phyloP scores from a whole-genome alignment of 805 yeast species.

The Candida lessepsii region DNA sequence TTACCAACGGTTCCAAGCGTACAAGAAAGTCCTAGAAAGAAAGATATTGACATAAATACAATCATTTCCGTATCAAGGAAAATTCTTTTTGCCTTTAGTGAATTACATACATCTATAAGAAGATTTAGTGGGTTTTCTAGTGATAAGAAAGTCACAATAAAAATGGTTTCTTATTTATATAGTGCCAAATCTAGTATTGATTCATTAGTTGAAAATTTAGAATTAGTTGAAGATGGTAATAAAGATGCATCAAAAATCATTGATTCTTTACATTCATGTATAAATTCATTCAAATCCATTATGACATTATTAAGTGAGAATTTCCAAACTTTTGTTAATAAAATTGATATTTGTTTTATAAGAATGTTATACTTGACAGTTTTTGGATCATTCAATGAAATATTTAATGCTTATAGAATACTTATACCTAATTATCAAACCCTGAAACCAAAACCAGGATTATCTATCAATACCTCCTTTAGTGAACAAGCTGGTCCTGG shows the following conservation, averaged over 20 bases:
- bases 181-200: constrained; percentile 56
- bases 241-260: constrained; percentile 27
- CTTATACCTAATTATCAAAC: constrained; percentile 20
- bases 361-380: constrained; percentile 61
- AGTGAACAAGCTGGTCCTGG: constrained; percentile 9
- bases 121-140: constrained; percentile 57
- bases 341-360: constrained; percentile 62
- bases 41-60: neutral
- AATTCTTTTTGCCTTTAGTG: constrained; percentile 59
- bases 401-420: constrained; percentile 61
- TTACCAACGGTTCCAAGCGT: constrained; percentile 5
- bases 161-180: constrained; percentile 50
- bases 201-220: constrained; percentile 55
- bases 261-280: constrained; percentile 31
- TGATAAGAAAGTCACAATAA: constrained; percentile 53
- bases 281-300: constrained; percentile 51
- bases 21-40: constrained; percentile 3
- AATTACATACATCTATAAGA: constrained; percentile 58
- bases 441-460: constrained; percentile 10
- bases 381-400: constrained; percentile 63
- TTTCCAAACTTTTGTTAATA: constrained; percentile 48
- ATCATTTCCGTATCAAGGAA: constrained; percentile 55
- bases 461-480: constrained; percentile 22
- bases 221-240: constrained; percentile 41
- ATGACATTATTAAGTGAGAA: constrained; percentile 49